These are phyloP conservation scores for Sesbania bispinosa DNA, from an alignment of 306 rosid genomes.

Conservation along the genomic window DNA sequence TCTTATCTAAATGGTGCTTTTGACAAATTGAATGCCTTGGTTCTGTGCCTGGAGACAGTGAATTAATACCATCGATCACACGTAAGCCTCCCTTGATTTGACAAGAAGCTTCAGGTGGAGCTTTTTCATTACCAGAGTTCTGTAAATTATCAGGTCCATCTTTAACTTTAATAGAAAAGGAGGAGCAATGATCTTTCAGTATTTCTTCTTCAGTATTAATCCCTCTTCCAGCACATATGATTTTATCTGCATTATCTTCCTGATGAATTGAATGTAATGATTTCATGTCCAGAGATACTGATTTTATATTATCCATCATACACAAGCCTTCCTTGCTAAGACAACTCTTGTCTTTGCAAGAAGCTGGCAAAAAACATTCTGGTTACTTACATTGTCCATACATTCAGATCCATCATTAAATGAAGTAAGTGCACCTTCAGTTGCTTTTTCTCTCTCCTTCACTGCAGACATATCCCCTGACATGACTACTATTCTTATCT, in stretches of 20 bases:
- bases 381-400: slow-evolving; percentile 12
- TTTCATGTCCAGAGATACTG: background rate
- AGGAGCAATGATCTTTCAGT: background rate
- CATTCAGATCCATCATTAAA: slow-evolving; percentile 20
- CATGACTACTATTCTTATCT: slow-evolving; percentile 13
- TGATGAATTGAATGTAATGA: slow-evolving; percentile 8
- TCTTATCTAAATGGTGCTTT: background rate
- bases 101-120: slow-evolving; percentile 1
- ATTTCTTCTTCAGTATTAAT: background rate
- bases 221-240: slow-evolving; percentile 1
- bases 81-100: slow-evolving; percentile 10
- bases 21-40: slow-evolving; percentile 12
- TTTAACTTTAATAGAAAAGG: slow-evolving; percentile 16
- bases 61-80: background rate
- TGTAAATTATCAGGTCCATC: slow-evolving; percentile 19
- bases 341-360: slow-evolving; percentile 16
- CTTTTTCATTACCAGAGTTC: slow-evolving; percentile 23
- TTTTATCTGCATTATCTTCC: slow-evolving; percentile 13
- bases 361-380: slow-evolving; percentile 13
- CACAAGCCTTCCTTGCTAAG: slow-evolving; percentile 18
- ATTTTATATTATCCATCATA: background rate
- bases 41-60: background rate
- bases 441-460: slow-evolving; percentile 22
- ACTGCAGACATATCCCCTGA: slow-evolving; percentile 10
- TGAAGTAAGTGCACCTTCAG: background rate